phyloP scores from a whole-genome alignment of 257 asterid genomes.

The Solanum raphanifolium region DNA sequence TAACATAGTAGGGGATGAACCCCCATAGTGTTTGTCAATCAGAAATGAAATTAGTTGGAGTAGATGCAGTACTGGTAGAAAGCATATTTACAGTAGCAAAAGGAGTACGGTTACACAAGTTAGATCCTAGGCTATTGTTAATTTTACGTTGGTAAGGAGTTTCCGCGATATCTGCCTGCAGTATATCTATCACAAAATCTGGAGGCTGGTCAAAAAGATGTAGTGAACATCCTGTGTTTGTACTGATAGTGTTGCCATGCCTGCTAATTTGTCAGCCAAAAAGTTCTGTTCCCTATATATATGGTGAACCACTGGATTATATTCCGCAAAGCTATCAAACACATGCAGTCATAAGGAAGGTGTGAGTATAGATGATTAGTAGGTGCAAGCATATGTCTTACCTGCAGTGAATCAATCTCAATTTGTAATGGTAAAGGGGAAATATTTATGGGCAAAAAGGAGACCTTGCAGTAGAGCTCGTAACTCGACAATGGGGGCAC shows the following conservation, averaged over 20 bases:
- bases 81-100: background rate
- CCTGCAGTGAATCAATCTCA: background rate
- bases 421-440: background rate
- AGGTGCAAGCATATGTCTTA: background rate
- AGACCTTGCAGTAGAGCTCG: background rate
- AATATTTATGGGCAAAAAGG: background rate
- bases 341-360: background rate
- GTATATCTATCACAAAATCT: background rate
- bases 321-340: background rate
- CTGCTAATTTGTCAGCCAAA: background rate
- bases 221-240: background rate
- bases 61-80: background rate
- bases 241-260: background rate
- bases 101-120: background rate
- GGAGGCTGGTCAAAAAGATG: background rate
- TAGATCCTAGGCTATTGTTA: background rate
- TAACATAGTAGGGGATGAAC: background rate
- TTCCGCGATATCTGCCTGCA: background rate
- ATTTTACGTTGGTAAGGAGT: background rate
- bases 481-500: background rate
- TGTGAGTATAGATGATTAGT: background rate
- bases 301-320: background rate
- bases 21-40: background rate
- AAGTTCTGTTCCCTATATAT: background rate
- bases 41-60: background rate